These are phyloP conservation scores for Obba rivulosa DNA, from an alignment of 768 basidiomycete species.

Conservation along the genomic window DNA sequence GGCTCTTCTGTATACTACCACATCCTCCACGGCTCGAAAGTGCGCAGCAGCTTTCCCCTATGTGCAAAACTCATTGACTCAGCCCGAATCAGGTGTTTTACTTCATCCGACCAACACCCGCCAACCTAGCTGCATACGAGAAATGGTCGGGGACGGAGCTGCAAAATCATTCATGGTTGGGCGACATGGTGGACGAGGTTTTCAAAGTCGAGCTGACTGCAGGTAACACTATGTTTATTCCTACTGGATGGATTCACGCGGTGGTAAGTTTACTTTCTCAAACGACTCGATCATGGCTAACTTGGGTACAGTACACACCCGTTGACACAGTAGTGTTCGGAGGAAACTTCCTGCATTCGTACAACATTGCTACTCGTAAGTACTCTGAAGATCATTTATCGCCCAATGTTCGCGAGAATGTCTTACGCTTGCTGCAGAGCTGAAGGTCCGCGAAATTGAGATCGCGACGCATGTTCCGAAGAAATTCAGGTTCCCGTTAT, in stretches of 20 bases:
- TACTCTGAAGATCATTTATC: slow-evolving; percentile 1
- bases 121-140: slow-evolving; percentile 87
- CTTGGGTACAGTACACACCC: slow-evolving; percentile 71
- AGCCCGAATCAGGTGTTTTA: slow-evolving; percentile 70
- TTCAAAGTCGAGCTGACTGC: slow-evolving; percentile 70
- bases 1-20: slow-evolving; percentile 98
- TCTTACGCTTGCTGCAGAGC: slow-evolving; percentile 44
- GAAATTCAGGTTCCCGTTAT: slow-evolving; percentile 27
- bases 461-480: slow-evolving; percentile 89
- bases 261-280: slow-evolving; percentile 55
- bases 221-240: slow-evolving; percentile 92
- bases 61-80: neutral
- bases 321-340: slow-evolving; percentile 92
- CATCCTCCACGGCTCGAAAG: slow-evolving; percentile 82
- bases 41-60: slow-evolving; percentile 20
- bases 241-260: slow-evolving; percentile 96
- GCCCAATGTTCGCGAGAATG: neutral
- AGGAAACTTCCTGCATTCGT: slow-evolving; percentile 95
- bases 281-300: neutral
- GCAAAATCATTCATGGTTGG: slow-evolving; percentile 86
- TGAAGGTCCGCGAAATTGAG: slow-evolving; percentile 87
- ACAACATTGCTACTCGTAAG: slow-evolving; percentile 81
- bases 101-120: slow-evolving; percentile 85
- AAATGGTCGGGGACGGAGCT: slow-evolving; percentile 90
- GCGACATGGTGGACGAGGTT: slow-evolving; percentile 89